Base-by-base conservation (phyloP, 2,329 filamentous ascomycete species). In the Fusarium proliferatum region DNA sequence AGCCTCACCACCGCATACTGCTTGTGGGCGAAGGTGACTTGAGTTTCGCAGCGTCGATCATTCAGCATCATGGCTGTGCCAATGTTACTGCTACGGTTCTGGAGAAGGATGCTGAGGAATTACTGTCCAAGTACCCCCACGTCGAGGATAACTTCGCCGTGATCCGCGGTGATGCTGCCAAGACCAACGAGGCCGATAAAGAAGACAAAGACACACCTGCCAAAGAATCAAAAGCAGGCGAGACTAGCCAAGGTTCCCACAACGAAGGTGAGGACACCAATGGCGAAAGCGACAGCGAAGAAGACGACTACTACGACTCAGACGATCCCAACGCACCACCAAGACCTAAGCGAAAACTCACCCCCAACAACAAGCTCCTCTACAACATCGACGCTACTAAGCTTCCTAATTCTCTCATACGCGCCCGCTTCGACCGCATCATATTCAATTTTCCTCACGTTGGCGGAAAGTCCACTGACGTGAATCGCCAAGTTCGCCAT, bases 361-460 rank as follows among this genome's bases (percentile, higher is more conserved):
- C 61, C 19, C 69, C 56, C 36, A 80, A 76, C 62, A 82, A 81
- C 78, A 79, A 77, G 56, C 73, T 94, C 2, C 80, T 89, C 41
- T 93, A 90, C 84, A 83, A 83, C 61, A 85, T 95, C 71, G 93
- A 95, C 82, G 93, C 92, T 3, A 90, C 88, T 48, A 92, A 82
- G 66, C 87, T 92, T 79, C 85, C 85, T 34, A 80, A 85, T 38
- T 77, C 79, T n/a, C 87, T 86, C 77, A 73, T 77, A 69, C 80
- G 79, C 45, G 81, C 82, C 34, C 75, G 79, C 69, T 95, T 93
- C 87, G 91, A 97, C 81, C 88, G 90, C 64, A 92, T 98, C 71
- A 87, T 96, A 74, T 99, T 98, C 89, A 97, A 98, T 86, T 99
- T 99, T 82, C 96, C 96, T 41, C 96, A 99, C 84, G 93, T 97